These are phyloP conservation scores for Globisporangium takayamanum DNA, from an alignment of 352 stramenopile species.

Conservation along the genomic window DNA sequence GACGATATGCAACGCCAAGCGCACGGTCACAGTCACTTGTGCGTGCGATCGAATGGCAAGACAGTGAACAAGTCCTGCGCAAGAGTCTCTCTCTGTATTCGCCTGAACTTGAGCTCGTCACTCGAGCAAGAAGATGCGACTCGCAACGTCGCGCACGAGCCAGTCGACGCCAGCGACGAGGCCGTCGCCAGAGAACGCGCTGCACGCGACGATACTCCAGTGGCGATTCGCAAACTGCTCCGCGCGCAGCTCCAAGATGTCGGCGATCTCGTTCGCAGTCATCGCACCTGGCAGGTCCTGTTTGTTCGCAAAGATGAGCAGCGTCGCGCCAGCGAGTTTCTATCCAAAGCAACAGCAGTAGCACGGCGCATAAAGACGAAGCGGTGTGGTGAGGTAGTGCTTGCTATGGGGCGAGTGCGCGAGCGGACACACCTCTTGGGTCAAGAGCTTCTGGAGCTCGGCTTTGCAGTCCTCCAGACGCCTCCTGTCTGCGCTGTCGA, in stretches of 20 bases:
- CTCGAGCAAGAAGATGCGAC: conserved; percentile 57
- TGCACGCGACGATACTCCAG: conserved; percentile 94
- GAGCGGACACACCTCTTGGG: conserved; percentile 61
- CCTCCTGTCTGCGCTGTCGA: conserved; percentile 93
- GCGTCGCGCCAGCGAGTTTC: conserved; percentile 96
- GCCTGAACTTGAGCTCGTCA: background rate
- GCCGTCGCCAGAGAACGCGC: conserved; percentile 93
- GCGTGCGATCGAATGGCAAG: no score
- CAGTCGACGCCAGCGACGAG: conserved; percentile 97
- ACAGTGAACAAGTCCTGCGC: no score
- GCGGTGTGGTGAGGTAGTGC: no score
- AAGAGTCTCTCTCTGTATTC: no score
- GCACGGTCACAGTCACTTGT: no score
- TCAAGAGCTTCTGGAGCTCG: conserved; percentile 86
- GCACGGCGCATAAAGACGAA: no score
- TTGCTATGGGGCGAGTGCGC: background rate
- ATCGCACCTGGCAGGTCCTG: conserved; percentile 74
- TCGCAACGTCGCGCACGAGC: conserved; percentile 95
- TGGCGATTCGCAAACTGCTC: conserved; percentile 81
- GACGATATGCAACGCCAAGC: no score
- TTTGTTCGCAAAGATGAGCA: conserved; percentile 99
- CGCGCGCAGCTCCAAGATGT: conserved; percentile 78
- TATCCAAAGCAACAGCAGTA: conserved; percentile 23
- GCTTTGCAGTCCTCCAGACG: conserved; percentile 92
- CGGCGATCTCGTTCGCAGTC: conserved; percentile 57